Evolutionary conservation across 805 yeast species (phyloP), one percentile per base, ranked within the genome.

Genomic region (Maudiozyma barnettii): DNA sequence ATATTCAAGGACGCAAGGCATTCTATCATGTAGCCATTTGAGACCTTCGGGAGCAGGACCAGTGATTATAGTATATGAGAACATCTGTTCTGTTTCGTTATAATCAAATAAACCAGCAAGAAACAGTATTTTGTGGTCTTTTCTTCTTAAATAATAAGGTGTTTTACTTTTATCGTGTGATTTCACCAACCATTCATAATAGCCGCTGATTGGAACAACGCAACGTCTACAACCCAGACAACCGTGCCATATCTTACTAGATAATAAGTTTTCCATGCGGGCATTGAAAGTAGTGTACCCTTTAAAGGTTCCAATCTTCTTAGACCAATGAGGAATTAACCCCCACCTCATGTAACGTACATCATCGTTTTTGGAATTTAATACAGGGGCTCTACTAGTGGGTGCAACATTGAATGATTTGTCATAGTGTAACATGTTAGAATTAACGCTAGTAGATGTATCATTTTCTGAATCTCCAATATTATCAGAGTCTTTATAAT

Each of bases 121-220:
- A 58, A 76, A 85, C 63, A 84, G 65, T 39, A 89, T 53, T 7
- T 75, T 67, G 0, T 66, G 63, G 33, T 75, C 77, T 39, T 70
- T 72, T 30, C 83, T 70, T 31, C 72, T 75, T 16, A 89, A 72
- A 57, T 69, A 90, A 59, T 82, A 78, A 0, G 96, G 96, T 0
- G 63, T 61, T 57, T 79, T 82, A 12, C 13, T 19, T 14, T 39
- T 39, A 20, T n/a, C 30, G n/a, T 21, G 18, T 5, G 20, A 6
- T 9, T 67, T 64, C 2, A 59, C 51, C 16, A 57, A 53, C 96
- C 97, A 90, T 64, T 90, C 97, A 58, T 77, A 90, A 63, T 90
- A 90, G 0, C 96, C 96, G 56, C 77, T 75, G 37, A 85, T 74
- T 0, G 95, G 91, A 0, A 88, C 77, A 1, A 82, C 80, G 60